Base-by-base conservation (phyloP, 1,284 basidiomycete genomes). In the Coniferiporia sulphurascens region DNA sequence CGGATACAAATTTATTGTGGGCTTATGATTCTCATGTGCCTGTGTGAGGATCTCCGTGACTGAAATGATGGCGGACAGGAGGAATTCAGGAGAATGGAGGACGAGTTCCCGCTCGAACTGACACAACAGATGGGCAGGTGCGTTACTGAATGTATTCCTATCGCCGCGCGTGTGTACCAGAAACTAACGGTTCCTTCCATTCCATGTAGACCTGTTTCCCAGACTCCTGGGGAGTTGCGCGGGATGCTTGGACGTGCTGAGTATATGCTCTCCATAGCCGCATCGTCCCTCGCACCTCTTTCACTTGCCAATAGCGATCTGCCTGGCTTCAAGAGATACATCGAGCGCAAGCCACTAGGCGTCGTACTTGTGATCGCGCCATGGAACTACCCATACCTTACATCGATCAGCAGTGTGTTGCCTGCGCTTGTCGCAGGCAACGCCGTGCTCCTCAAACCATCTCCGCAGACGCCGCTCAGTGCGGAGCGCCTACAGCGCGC, bases 331-430 rank as follows among this genome's bases (percentile, higher is more conserved):
- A 84, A 80, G 66, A 80, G 93, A 50, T 91, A 80, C 69, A 95
- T 98, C 71, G 83, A 86, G 66, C 86, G 91, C 55, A 81, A 82
- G 32, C 93, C 95, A 0, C 73, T 96, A 0, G 95, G 95, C 15
- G 87, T 97, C n/a, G 84, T 97, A 1, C 81, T 94, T 34, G 82
- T 94, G 53, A 87, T 95, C 63, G 84, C 89, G 0, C 91, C 93
- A 2, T 95, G 95, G 95, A 93, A 94, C 73, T 96, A 84, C 73
- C 94, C 94, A 0, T 95, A 93, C 75, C 84, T 97, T 52, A 87
- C 87, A 49, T 84, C 91, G 41, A 83, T 98, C 72, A 98, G 98
- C 73, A 86, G 91, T 1, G 85, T 98, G 56, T 81, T 98, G 35
- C 95, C 95, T 1, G 92, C 93, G 0, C 76, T 98, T 61, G 77